Percentiles rank a stretch among this genome's conserved stretches.
Conservation (phyloP, 2,329 filamentous ascomycete species). For the Metarhizium sp. region DNA sequence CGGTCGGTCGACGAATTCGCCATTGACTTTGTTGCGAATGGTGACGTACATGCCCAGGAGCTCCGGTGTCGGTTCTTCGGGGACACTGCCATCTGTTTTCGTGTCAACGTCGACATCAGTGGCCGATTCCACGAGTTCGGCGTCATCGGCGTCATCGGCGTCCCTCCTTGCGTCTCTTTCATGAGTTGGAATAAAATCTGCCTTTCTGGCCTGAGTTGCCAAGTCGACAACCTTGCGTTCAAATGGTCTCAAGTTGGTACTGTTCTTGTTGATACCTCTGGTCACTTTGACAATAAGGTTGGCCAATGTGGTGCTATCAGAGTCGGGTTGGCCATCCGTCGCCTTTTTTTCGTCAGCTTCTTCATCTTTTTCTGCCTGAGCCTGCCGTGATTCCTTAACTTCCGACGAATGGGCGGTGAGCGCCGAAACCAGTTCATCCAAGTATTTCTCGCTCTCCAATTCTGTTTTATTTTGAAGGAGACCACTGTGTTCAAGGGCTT, state of each 20-base stretch:
- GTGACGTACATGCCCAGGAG: constrained; percentile 64
- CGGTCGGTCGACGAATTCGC: constrained; percentile 52
- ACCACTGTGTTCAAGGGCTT: constrained; percentile 45
- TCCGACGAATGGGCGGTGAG: constrained; percentile 27
- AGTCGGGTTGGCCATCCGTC: neutral
- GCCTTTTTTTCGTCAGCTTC: neutral
- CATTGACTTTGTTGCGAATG: constrained; percentile 64
- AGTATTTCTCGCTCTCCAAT: constrained; percentile 36
- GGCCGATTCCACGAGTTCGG: neutral
- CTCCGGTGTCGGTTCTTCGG: constrained; percentile 15
- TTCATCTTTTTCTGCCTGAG: constrained; percentile 10
- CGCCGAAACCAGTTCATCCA: constrained; percentile 41
- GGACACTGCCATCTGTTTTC: neutral
- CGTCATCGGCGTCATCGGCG: neutral
- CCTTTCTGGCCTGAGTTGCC: constrained; percentile 26
- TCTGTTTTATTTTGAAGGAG: constrained; percentile 36
- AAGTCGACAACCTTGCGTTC: constrained; percentile 42
- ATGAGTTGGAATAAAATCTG: neutral
- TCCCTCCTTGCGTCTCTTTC: neutral
- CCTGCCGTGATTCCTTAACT: constrained; percentile 13
- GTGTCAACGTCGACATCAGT: neutral
- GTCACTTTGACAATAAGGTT: constrained; percentile 45
- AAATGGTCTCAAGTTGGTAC: constrained; percentile 35
- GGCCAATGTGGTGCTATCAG: constrained; percentile 23
- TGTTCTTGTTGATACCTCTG: constrained; percentile 31